Base-by-base conservation (phyloP, 2,329 filamentous ascomycete genomes). In the Monosporascus cannonballus region DNA sequence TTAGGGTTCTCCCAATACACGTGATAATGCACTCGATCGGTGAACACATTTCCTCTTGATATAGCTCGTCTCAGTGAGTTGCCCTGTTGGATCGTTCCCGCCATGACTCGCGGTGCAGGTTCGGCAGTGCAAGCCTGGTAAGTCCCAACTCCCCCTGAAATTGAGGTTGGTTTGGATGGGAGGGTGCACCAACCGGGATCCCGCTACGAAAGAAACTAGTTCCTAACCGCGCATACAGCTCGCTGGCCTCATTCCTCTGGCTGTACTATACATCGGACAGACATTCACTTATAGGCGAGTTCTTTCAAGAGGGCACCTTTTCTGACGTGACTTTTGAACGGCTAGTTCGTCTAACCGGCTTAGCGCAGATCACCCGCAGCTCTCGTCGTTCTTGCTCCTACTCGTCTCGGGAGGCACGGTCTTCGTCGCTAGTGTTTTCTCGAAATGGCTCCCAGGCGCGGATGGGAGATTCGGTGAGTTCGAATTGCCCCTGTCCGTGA, bases 251-350 rank as follows among this genome's bases (percentile, higher is more conserved):
- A 3, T 78, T 80, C 61, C 61, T 74, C 44, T 80, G 76, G 67
- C 68, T 79, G 15, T 73, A 71, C 3, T 67, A 71, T 55, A 74
- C 70, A 6, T 62, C 78, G 14, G 72, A 78, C 53, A 70, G 71
- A 39, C 76, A 79, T 58, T 75, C 74, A 20, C 65, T 80, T 50
- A 73, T 76, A 56, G 75, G 78, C 79, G 63, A 51, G 65, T 39
- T 34, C 30, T 37, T 41, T 46, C 30, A 14, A 30, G 27, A 30
- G 3, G 27, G 27, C 27, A 30, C 9, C 27, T n/a, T 34, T 34
- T 34, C 11, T 34, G 30, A 5, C 14, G 30, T 34, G 30, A 14
- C 11, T 34, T 34, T 34, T 34, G 30, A 34, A n/a, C 39, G 41
- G 48, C 15, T 47, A 3, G 6, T 15, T 4, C 22, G 4, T 48